Percentiles rank a stretch among this genome's conserved stretches.
Evolutionary conservation across 1,284 basidiomycete species (phyloP).

Genomic region (Tilletia caries): DNA sequence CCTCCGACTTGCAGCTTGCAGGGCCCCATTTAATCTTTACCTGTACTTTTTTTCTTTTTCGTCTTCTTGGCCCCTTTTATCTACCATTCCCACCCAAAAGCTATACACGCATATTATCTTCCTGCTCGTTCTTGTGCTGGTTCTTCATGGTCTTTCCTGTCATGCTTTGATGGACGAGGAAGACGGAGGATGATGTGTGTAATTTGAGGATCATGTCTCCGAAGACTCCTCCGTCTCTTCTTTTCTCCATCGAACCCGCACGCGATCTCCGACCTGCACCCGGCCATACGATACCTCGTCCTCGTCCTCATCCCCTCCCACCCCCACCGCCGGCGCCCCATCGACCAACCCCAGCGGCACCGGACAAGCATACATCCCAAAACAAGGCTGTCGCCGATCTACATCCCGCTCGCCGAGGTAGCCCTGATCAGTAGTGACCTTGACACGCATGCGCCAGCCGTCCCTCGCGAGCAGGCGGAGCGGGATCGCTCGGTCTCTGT

Average conservation of each 20-base stretch:
- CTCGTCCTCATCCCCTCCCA: background rate
- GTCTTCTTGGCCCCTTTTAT: no score
- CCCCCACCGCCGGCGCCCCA: background rate
- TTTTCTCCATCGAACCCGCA: conserved; percentile 24
- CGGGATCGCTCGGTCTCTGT: conserved; percentile 33
- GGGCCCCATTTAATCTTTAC: no score
- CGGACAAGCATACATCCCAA: conserved; percentile 43
- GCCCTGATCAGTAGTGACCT: conserved; percentile 13
- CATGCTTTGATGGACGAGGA: no score
- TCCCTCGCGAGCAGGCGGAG: conserved; percentile 29
- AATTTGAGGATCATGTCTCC: no score
- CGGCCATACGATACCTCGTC: conserved; percentile 19
- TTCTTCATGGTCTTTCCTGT: no score
- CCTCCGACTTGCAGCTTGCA: no score
- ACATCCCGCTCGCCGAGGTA: conserved; percentile 19
- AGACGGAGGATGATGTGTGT: no score
- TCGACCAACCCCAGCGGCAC: conserved; percentile 12
- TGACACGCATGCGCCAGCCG: conserved; percentile 25
- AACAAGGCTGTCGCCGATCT: conserved; percentile 29
- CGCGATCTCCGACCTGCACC: conserved; percentile 23
- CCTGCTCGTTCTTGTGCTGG: no score
- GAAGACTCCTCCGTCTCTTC: conserved; percentile 12
- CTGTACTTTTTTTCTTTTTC: no score
- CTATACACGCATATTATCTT: no score
- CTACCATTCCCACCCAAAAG: no score